Evolutionary conservation across 805 yeast species (phyloP).

Genomic region (Candida loeiensis): DNA sequence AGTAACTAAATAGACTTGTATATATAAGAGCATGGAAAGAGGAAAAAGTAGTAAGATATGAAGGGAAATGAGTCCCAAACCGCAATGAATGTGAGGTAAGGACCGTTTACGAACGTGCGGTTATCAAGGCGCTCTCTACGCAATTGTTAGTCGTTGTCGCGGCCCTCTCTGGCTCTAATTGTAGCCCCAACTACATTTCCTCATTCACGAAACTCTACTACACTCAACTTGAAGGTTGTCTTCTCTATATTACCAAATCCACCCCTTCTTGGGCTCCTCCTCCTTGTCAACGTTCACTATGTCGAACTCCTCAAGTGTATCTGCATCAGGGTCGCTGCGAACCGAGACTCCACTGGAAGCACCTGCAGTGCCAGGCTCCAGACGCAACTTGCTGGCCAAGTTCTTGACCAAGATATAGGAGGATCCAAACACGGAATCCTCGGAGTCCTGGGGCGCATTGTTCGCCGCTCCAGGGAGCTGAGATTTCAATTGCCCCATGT

Average conservation of each 20-base stretch:
- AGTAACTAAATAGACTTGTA: constrained; percentile 1
- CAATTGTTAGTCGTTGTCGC: not conserved
- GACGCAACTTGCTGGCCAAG: constrained; percentile 8
- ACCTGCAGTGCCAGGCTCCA: constrained; percentile 3
- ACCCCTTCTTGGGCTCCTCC: constrained; percentile 12
- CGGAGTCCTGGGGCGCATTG: not conserved
- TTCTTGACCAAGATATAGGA: constrained; percentile 15
- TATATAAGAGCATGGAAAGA: not conserved
- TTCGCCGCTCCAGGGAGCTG: constrained; percentile 3
- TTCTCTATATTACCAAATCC: constrained; percentile 13
- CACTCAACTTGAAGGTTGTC: no score
- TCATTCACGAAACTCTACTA: no score
- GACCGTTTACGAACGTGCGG: no score
- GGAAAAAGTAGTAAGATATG: not conserved
- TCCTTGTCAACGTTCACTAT: constrained; percentile 9
- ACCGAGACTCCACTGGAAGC: constrained; percentile 3
- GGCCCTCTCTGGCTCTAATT: no score
- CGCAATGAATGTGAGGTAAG: no score
- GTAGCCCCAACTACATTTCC: no score
- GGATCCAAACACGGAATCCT: constrained; percentile 10
- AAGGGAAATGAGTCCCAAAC: not conserved
- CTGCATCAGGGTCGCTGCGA: constrained; percentile 1
- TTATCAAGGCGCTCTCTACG: not conserved
- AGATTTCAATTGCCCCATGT: constrained; percentile 2
- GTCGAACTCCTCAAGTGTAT: constrained; percentile 10